Evolutionary conservation across 805 yeast genomes (phyloP).

Genomic region (Kodamaea neixiangensis): DNA sequence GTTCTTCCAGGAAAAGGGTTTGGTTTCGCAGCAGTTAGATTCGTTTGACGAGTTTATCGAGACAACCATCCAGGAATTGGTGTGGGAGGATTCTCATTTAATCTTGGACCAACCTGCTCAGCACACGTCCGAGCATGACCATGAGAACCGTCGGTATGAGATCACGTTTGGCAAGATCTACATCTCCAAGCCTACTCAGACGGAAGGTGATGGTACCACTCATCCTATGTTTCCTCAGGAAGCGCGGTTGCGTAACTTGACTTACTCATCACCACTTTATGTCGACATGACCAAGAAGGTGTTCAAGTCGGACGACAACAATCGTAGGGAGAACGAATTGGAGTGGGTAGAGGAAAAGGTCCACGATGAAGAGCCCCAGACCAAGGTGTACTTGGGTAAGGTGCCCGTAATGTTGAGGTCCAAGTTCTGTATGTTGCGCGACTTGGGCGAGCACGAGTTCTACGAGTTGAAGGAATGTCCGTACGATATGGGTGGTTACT

Average conservation of each 20-base stretch:
- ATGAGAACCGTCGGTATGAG: conserved; percentile 88
- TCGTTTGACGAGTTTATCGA: conserved; percentile 98
- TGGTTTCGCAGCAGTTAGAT: conserved; percentile 96
- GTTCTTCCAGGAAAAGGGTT: conserved; percentile 93
- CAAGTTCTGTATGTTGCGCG: conserved; percentile 90
- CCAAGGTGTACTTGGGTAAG: conserved; percentile 88
- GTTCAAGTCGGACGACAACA: conserved; percentile 77
- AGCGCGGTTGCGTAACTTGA: conserved; percentile 92
- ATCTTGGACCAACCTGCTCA: conserved; percentile 98
- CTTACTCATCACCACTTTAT: conserved; percentile 93
- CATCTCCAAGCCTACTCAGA: conserved; percentile 95
- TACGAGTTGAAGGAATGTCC: conserved; percentile 98
- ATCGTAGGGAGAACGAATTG: conserved; percentile 44
- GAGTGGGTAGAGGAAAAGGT: conserved; percentile 54
- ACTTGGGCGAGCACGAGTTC: conserved; percentile 86
- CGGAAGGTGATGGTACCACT: conserved; percentile 99
- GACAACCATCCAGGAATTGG: conserved; percentile 94
- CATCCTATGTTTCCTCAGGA: conserved; percentile 98
- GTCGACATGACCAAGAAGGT: conserved; percentile 94
- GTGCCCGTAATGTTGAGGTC: conserved; percentile 98
- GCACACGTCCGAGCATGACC: conserved; percentile 88
- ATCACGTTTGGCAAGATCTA: conserved; percentile 97
- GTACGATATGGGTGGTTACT: conserved; percentile 99
- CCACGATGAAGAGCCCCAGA: conserved; percentile 57
- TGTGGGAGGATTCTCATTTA: conserved; percentile 91